These are phyloP conservation scores for Oxalis stricta DNA, from an alignment of 441 rosid species.

Conservation along the genomic window DNA sequence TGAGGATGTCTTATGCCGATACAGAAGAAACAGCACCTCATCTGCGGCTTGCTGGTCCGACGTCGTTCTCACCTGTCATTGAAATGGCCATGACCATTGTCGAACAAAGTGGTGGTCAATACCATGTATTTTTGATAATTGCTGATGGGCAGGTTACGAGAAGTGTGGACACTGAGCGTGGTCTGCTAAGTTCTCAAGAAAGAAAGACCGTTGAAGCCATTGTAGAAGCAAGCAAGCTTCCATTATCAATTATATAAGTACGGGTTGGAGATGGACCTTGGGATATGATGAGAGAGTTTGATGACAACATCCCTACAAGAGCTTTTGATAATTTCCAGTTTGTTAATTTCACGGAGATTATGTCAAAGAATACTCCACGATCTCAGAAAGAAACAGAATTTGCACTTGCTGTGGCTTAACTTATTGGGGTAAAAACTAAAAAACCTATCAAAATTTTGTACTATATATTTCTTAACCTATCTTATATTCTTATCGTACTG, in stretches of 20 bases:
- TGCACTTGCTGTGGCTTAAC: slow-evolving; percentile 71
- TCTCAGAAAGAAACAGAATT: slow-evolving; percentile 71
- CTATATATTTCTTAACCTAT: background rate
- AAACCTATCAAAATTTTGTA: no score
- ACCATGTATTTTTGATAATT: slow-evolving; percentile 82
- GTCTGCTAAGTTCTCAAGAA: slow-evolving; percentile 80
- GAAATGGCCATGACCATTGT: slow-evolving; percentile 86
- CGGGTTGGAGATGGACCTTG: slow-evolving; percentile 99
- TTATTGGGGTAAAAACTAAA: slow-evolving; percentile 52
- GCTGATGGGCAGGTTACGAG: slow-evolving; percentile 99
- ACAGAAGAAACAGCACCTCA: slow-evolving; percentile 55
- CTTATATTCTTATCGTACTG: background rate
- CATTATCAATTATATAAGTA: slow-evolving; percentile 84
- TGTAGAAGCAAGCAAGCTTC: slow-evolving; percentile 75
- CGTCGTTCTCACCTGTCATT: slow-evolving; percentile 84
- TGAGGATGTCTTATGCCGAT: slow-evolving; percentile 60
- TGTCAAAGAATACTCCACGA: slow-evolving; percentile 45
- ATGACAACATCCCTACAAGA: slow-evolving; percentile 85
- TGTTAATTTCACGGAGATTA: slow-evolving; percentile 82
- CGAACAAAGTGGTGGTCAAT: slow-evolving; percentile 86
- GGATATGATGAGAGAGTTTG: slow-evolving; percentile 95
- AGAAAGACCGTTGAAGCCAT: slow-evolving; percentile 74
- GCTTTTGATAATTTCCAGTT: slow-evolving; percentile 90
- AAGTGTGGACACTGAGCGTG: slow-evolving; percentile 58
- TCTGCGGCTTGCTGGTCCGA: slow-evolving; percentile 79